These are phyloP conservation scores for Aspergillus ruber DNA, from an alignment of 2,329 filamentous ascomycete species.

Conservation along the genomic window DNA sequence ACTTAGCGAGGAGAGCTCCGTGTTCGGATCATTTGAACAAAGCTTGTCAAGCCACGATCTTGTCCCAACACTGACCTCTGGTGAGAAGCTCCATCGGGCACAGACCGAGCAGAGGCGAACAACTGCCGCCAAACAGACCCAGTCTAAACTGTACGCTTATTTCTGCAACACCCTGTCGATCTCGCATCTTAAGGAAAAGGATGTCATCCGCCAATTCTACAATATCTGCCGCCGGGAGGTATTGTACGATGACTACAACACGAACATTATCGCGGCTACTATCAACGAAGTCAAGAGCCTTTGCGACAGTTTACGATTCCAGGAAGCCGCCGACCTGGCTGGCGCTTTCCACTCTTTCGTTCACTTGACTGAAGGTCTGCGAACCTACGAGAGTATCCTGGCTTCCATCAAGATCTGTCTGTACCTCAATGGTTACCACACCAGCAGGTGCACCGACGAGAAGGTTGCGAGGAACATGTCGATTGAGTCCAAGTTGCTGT, in stretches of 20 bases:
- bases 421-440: constrained; percentile 29
- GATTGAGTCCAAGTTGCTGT: constrained; percentile 25
- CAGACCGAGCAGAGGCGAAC: constrained; percentile 26
- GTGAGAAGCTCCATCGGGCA: constrained; percentile 23
- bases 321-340: constrained; percentile 28
- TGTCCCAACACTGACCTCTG: constrained; percentile 25
- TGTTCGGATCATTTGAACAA: constrained; percentile 35
- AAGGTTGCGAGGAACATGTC: constrained; percentile 25
- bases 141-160: constrained; percentile 30
- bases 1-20: constrained; percentile 36
- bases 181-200: constrained; percentile 17
- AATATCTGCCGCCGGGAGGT: constrained; percentile 26
- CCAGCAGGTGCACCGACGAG: constrained; percentile 22
- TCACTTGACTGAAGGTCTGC: constrained; percentile 28
- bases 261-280: constrained; percentile 24
- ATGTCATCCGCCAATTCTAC: constrained; percentile 28
- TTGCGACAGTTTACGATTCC: constrained; percentile 24
- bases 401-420: constrained; percentile 32
- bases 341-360: constrained; percentile 29
- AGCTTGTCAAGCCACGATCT: constrained; percentile 28
- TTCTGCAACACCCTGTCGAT: constrained; percentile 30
- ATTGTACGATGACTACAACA: constrained; percentile 22
- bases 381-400: constrained; percentile 25
- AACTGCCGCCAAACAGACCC: constrained; percentile 22
- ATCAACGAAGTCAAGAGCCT: constrained; percentile 22